Evolutionary conservation across 352 stramenopile genomes (phyloP).

Genomic region (Phytophthora quininea): DNA sequence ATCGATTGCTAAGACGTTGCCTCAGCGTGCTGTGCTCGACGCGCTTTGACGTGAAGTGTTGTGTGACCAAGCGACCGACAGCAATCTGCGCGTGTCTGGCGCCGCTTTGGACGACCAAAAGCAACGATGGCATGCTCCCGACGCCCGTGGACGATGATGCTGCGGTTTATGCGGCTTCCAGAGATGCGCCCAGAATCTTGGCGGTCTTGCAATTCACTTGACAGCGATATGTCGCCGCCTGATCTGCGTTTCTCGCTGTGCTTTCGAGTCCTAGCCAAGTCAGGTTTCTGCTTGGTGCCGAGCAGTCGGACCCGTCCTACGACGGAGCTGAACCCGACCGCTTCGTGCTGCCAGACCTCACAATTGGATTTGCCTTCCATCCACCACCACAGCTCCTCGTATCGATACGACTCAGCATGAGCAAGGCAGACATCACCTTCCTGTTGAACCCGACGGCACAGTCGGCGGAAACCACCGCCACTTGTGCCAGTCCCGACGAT

Average conservation of each 20-base stretch:
- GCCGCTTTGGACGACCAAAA: neutral
- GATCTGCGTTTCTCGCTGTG: slow-evolving; percentile 8
- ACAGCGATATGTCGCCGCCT: slow-evolving; percentile 9
- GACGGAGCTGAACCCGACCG: slow-evolving; percentile 4
- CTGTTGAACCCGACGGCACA: slow-evolving; percentile 32
- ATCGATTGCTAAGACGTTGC: slow-evolving; percentile 24
- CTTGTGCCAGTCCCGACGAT: slow-evolving; percentile 15
- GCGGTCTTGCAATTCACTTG: slow-evolving; percentile 6
- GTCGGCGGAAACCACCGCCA: slow-evolving; percentile 4
- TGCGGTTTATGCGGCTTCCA: slow-evolving; percentile 13
- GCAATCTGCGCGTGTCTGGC: slow-evolving; percentile 20
- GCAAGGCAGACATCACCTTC: slow-evolving; percentile 46
- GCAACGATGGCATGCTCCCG: neutral
- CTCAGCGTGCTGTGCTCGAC: slow-evolving; percentile 4
- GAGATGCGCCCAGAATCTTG: slow-evolving; percentile 13
- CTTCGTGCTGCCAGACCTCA: slow-evolving; percentile 3
- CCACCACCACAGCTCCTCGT: neutral
- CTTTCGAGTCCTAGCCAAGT: neutral
- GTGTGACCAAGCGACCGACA: slow-evolving; percentile 10
- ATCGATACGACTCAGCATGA: slow-evolving; percentile 20
- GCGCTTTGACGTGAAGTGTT: slow-evolving; percentile 12
- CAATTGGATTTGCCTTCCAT: slow-evolving; percentile 16
- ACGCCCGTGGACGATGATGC: slow-evolving; percentile 9
- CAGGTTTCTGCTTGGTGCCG: slow-evolving; percentile 15
- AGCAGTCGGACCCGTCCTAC: slow-evolving; percentile 2